Evolutionary conservation across 768 basidiomycete species (phyloP), one percentile per base, ranked within the genome.

Genomic region (Coprinopsis sp.): DNA sequence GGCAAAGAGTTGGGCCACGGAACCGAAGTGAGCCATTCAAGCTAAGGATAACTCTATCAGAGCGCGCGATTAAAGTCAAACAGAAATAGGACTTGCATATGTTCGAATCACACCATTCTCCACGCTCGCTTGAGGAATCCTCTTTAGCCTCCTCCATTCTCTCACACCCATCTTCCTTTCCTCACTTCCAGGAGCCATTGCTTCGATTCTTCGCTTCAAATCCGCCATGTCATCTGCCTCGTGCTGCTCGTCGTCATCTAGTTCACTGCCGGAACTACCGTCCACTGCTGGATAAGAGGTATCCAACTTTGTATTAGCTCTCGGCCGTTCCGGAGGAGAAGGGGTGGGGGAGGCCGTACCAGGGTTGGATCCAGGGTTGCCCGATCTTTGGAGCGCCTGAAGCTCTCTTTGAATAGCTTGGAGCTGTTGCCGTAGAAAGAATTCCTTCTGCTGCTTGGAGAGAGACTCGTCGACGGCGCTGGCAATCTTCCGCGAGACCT

Each of bases 391-490:
- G 1, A 87, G 68, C 30, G 73, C 69, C 41, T 80, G 73, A 23
- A 92, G 73, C 61, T 94, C 82, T 31, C 84, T 78, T 46, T 87
- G 82, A 39, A 89, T 90, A 16, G 85, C 87, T 2, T 84, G 78
- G 12, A 88, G 78, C 54, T 91, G 89, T 54, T 91, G 89, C 19
- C 87, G 81, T 2, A 91, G 73, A 69, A 89, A 91, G 57, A 84
- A 85, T 50, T 90, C 89, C 57, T 91, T 91, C 64, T 91, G 89
- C 55, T 91, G 89, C 47, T 87, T 89, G 21, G 85, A 87, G n/a
- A 91, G 74, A 3, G 81, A 82, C 59, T 91, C 88, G 52, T 88
- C 87, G 10, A 91, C 84, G 18, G 85, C 82, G 24, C 78, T 76
- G 3, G 86, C 81, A 42, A 91, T 87, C 69, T 87, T 90, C 60